These are phyloP conservation scores for Capsicum pubescens DNA, from an alignment of 257 asterid species.

Conservation along the genomic window DNA sequence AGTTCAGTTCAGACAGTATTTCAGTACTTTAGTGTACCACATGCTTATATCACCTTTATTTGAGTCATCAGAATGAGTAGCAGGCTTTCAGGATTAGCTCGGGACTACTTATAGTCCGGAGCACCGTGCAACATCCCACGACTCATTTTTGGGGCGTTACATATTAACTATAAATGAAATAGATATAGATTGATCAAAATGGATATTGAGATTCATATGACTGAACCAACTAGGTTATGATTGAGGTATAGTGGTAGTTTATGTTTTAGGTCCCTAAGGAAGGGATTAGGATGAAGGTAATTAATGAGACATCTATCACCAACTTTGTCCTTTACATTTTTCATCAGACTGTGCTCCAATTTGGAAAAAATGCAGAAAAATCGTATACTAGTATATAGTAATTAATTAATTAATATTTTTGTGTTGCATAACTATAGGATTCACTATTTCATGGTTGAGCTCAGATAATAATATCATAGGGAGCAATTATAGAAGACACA, in stretches of 20 bases:
- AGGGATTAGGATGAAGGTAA: neutral
- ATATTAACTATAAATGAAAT: neutral
- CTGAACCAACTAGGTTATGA: neutral
- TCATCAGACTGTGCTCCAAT: neutral
- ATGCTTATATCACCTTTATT: too few relatives aligned
- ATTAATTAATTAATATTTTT: neutral
- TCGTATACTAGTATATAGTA: neutral
- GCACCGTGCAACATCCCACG: too few relatives aligned
- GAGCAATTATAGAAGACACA: slow-evolving; percentile 87
- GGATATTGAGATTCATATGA: neutral
- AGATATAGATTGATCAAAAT: neutral
- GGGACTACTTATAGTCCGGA: too few relatives aligned
- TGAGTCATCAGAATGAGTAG: too few relatives aligned
- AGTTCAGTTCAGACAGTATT: too few relatives aligned
- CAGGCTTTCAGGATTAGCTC: too few relatives aligned
- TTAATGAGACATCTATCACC: neutral
- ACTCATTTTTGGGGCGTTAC: too few relatives aligned
- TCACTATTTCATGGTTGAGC: slow-evolving; percentile 93
- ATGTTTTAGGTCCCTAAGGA: neutral
- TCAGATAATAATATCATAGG: slow-evolving; percentile 93
- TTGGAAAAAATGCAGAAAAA: too few relatives aligned
- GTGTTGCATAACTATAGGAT: slow-evolving; percentile 83
- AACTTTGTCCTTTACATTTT: neutral
- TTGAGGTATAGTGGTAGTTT: neutral
- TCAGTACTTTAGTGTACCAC: too few relatives aligned